Conservation (phyloP, 768 basidiomycete genomes). For the Lactarius indigo region DNA sequence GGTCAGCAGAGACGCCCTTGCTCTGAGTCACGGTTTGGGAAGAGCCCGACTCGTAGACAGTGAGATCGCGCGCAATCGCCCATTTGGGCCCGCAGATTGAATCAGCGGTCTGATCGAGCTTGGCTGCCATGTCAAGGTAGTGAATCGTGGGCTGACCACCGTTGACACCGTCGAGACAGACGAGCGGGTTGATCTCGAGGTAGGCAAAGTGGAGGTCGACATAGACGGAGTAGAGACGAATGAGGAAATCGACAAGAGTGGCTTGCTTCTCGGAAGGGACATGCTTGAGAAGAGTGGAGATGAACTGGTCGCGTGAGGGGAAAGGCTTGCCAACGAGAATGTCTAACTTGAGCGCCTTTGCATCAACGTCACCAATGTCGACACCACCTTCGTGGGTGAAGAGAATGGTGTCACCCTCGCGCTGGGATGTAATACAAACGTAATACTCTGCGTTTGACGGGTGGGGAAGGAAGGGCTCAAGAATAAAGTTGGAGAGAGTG, state of each 20-base stretch:
- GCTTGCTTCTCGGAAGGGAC: conserved; percentile 86
- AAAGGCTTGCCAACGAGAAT: conserved; percentile 74
- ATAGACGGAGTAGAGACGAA: conserved; percentile 94
- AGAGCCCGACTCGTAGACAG: conserved; percentile 58
- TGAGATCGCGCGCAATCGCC: conserved; percentile 92
- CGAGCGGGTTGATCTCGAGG: conserved; percentile 98
- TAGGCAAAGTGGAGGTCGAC: conserved; percentile 99
- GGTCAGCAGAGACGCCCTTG: conserved; percentile 71
- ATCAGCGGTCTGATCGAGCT: conserved; percentile 99
- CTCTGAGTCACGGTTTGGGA: conserved; percentile 41
- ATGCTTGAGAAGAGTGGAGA: conserved; percentile 70
- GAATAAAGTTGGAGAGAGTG: conserved; percentile 94
- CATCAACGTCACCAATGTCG: conserved; percentile 97
- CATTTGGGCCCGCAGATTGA: conserved; percentile 98
- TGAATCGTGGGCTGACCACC: conserved; percentile 75
- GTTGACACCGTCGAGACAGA: conserved; percentile 80
- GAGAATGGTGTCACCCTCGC: conserved; percentile 93
- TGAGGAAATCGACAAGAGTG: conserved; percentile 90
- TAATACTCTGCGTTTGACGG: conserved; percentile 94
- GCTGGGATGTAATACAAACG: conserved; percentile 94
- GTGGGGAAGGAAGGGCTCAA: conserved; percentile 98
- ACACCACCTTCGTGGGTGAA: conserved; percentile 99
- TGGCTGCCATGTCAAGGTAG: conserved; percentile 99
- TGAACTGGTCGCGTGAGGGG: conserved; percentile 78
- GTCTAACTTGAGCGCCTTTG: conserved; percentile 88